phyloP scores from a whole-genome alignment of 441 rosid genomes.

The Corymbia calophylla region DNA sequence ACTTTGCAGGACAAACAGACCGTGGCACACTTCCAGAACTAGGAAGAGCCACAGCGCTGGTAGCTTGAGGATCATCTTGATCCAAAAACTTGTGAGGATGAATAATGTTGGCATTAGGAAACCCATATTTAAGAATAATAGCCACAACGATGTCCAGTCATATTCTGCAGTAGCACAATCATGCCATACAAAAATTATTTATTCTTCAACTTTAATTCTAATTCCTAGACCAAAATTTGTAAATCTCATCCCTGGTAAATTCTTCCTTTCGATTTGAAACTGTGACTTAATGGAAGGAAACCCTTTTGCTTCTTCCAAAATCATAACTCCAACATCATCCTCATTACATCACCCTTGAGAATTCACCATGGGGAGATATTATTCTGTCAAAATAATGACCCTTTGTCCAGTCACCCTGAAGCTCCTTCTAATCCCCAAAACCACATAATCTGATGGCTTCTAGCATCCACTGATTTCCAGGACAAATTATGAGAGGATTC shows the following conservation, averaged over 20 bases:
- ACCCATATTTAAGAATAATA: background rate
- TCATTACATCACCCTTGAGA: background rate
- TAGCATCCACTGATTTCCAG: background rate
- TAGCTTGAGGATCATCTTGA: background rate
- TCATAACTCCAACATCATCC: background rate
- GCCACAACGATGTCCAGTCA: background rate
- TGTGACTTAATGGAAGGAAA: background rate
- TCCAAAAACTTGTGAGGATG: background rate
- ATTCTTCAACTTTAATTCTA: background rate
- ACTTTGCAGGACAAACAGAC: background rate
- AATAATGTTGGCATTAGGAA: background rate
- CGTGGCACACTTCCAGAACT: background rate
- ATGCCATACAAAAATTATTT: background rate
- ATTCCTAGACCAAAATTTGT: background rate
- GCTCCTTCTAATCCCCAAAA: background rate
- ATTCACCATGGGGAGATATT: background rate
- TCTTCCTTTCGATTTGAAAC: background rate
- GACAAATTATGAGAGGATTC: background rate
- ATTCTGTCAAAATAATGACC: background rate
- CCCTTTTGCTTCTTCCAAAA: background rate
- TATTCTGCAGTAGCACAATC: background rate
- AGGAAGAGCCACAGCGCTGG: background rate
- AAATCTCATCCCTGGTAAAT: background rate
- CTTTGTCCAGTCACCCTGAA: background rate
- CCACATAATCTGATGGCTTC: background rate